A percentile compares a stretch with the other conserved stretches of the same genome.
Conservation (phyloP, 768 basidiomycete species). For the Mrakia frigida region DNA sequence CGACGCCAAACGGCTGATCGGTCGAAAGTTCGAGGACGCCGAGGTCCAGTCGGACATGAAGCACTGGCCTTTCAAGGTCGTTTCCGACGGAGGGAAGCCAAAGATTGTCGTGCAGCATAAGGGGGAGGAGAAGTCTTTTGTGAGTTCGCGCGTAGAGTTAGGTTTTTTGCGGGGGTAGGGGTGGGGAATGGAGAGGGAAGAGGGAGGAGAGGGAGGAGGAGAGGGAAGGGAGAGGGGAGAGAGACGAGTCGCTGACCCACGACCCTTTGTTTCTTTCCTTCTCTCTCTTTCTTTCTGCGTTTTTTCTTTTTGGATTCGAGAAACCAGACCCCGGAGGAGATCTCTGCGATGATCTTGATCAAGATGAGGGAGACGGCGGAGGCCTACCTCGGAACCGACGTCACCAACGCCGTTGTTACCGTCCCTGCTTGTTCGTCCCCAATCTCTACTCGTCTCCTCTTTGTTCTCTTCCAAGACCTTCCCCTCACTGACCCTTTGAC, state of each 20-base stretch:
- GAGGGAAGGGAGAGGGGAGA: too few relatives aligned
- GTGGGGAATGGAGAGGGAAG: too few relatives aligned
- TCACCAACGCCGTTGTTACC: constrained; percentile 47
- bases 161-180: too few relatives aligned
- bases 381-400: constrained; percentile 30
- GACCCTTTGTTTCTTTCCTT: neutral
- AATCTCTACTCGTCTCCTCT: neutral
- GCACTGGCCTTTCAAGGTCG: constrained; percentile 46
- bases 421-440: constrained; percentile 64
- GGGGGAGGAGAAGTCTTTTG: constrained; percentile 53
- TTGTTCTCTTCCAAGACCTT: neutral
- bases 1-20: constrained; percentile 93
- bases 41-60: constrained; percentile 52
- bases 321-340: constrained; percentile 59
- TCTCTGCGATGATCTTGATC: constrained; percentile 59
- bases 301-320: too few relatives aligned
- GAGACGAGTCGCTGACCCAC: too few relatives aligned
- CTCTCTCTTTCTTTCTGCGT: neutral
- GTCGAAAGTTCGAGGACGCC: constrained; percentile 70
- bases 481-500: neutral
- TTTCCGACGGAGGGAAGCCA: constrained; percentile 41
- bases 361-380: constrained; percentile 27
- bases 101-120: constrained; percentile 53
- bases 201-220: too few relatives aligned
- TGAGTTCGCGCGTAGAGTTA: neutral